Evolutionary conservation across 371 early-diverging fungal species (phyloP).

Genomic region (Mortierella sp.): DNA sequence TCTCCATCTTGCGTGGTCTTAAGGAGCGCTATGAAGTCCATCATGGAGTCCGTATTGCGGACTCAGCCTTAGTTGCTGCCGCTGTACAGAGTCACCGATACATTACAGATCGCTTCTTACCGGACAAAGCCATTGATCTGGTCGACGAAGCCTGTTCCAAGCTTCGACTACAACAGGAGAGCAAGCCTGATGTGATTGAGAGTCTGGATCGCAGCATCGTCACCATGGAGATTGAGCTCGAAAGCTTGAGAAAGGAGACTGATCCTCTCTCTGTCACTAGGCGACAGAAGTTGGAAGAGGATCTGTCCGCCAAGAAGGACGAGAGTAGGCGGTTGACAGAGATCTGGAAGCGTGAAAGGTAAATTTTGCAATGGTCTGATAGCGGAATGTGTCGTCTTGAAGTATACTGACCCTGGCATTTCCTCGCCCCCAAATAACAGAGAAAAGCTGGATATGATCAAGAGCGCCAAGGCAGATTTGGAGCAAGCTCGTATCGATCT

Average conservation of each 20-base stretch:
- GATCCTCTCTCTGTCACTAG: constrained; percentile 78
- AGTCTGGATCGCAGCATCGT: constrained; percentile 79
- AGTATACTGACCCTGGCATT: too few species aligned
- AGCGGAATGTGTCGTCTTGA: too few species aligned
- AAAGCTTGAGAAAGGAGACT: constrained; percentile 79
- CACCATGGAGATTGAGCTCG: constrained; percentile 80
- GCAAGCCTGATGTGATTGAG: constrained; percentile 83
- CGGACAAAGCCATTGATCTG: constrained; percentile 89
- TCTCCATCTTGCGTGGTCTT: constrained; percentile 79
- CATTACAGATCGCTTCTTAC: constrained; percentile 78
- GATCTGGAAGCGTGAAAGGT: constrained; percentile 80
- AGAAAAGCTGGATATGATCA: constrained; percentile 77
- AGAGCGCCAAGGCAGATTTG: constrained; percentile 73
- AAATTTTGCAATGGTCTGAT: constrained; percentile 7
- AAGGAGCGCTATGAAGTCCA: constrained; percentile 88
- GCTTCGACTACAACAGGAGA: constrained; percentile 83
- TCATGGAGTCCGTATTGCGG: constrained; percentile 88
- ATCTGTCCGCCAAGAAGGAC: constrained; percentile 70
- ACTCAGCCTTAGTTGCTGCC: constrained; percentile 85
- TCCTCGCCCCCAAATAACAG: constrained; percentile 6
- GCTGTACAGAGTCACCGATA: constrained; percentile 84
- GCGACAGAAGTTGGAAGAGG: constrained; percentile 69
- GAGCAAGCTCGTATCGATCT: constrained; percentile 84
- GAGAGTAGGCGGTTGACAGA: constrained; percentile 69
- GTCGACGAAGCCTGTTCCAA: constrained; percentile 91